These are phyloP conservation scores for Lodderomyces jiufengensis DNA, from an alignment of 1,139 yeast species.

Conservation along the genomic window DNA sequence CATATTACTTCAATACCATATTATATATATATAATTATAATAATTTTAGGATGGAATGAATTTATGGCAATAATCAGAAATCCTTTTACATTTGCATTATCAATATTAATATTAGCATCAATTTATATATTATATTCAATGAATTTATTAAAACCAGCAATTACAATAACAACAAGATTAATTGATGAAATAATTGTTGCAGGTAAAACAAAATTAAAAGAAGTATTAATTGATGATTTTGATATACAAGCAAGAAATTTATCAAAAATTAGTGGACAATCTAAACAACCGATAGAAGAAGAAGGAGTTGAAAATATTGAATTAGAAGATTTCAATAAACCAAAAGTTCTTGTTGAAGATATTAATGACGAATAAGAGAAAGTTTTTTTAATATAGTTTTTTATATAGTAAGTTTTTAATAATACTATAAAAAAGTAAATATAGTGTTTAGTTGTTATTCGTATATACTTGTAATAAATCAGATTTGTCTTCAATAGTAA, in stretches of 20 bases:
- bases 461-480: no score
- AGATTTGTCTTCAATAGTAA: no score
- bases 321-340: conserved; percentile 13
- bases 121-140: conserved; percentile 65
- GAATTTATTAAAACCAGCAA: conserved; percentile 74
- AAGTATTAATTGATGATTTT: conserved; percentile 39
- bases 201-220: conserved; percentile 57
- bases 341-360: no score
- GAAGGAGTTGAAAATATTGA: conserved; percentile 13
- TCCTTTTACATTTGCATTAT: conserved; percentile 68
- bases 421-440: no score
- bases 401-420: no score
- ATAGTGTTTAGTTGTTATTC: no score
- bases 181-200: conserved; percentile 53
- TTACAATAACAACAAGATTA: conserved; percentile 56
- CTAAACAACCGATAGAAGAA: no score
- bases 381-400: no score
- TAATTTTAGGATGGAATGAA: conserved; percentile 93
- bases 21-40: conserved; percentile 68
- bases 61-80: conserved; percentile 82
- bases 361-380: no score
- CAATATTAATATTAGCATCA: conserved; percentile 56
- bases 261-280: no score
- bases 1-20: conserved; percentile 77
- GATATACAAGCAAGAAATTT: conserved; percentile 16